Evolutionary conservation across 176 grass and related monocot genomes (phyloP).

Genomic region (Alopecurus myosuroides): DNA sequence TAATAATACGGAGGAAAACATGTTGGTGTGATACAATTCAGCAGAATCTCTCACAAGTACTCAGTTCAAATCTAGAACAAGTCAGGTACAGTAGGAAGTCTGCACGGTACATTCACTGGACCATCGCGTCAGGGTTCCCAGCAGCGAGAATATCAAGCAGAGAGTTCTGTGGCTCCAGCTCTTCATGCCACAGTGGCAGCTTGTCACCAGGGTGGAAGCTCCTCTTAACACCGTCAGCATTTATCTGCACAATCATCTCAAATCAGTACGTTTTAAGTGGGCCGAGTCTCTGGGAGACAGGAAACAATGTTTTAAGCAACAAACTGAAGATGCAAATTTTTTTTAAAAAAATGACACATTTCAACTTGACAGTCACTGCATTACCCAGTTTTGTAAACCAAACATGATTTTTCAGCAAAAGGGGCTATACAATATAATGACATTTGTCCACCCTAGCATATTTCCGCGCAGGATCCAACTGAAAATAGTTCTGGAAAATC

Average conservation of each 20-base stretch:
- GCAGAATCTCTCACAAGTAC: background rate
- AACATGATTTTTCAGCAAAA: background rate
- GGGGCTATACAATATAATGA: background rate
- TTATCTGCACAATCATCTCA: constrained; percentile 44
- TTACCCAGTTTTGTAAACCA: background rate
- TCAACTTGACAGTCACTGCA: background rate
- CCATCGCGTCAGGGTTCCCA: constrained; percentile 70
- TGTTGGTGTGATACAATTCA: background rate
- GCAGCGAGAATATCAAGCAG: constrained; percentile 69
- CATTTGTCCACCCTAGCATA: no score
- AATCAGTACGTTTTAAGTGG: background rate
- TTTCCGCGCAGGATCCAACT: no score
- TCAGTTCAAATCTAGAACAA: constrained; percentile 9
- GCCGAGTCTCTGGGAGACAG: background rate
- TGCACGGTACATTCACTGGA: constrained; percentile 30
- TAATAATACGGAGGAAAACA: background rate
- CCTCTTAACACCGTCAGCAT: constrained; percentile 13
- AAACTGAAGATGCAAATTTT: background rate
- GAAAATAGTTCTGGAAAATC: background rate
- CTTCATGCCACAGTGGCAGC: constrained; percentile 80
- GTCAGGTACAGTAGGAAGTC: constrained; percentile 25
- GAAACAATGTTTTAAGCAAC: background rate
- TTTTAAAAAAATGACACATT: no score
- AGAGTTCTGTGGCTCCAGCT: constrained; percentile 65
- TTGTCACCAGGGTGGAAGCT: constrained; percentile 71